phyloP scores from a whole-genome alignment of 306 rosid species.

The Notholithocarpus densiflorus region DNA sequence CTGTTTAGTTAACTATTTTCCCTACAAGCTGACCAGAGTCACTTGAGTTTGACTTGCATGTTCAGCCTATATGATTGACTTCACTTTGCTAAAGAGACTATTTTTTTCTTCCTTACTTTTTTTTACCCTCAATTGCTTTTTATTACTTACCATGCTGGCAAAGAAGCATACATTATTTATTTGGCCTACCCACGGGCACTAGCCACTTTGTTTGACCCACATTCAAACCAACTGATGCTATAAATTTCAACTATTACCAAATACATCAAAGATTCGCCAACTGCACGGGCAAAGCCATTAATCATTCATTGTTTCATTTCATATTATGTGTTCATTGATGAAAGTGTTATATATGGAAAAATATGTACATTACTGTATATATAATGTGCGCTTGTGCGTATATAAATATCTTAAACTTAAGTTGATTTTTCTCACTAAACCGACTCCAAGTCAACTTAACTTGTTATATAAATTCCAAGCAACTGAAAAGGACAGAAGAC shows the following conservation, averaged over 20 bases:
- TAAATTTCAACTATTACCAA: not conserved
- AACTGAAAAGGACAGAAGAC: no score
- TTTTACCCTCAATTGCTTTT: no score
- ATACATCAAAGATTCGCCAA: not conserved
- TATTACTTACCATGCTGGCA: not conserved
- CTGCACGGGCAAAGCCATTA: not conserved
- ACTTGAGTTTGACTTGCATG: not conserved
- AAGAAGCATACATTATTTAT: not conserved
- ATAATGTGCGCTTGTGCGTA: no score
- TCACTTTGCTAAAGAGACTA: not conserved
- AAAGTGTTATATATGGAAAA: not conserved
- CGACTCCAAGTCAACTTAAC: no score
- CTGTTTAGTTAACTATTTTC: no score
- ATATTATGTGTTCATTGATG: not conserved
- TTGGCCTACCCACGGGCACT: not conserved
- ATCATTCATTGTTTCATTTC: not conserved
- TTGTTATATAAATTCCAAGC: no score
- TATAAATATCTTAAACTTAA: no score
- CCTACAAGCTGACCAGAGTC: not conserved
- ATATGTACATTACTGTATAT: no score
- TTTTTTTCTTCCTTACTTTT: no score
- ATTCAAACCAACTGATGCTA: not conserved
- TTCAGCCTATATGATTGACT: not conserved
- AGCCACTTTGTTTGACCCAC: slow-evolving; percentile 30
- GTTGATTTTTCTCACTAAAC: no score